phyloP scores from a whole-genome alignment of 202 grass and related monocot species.

The Schoenoplectus tabernaemontani region DNA sequence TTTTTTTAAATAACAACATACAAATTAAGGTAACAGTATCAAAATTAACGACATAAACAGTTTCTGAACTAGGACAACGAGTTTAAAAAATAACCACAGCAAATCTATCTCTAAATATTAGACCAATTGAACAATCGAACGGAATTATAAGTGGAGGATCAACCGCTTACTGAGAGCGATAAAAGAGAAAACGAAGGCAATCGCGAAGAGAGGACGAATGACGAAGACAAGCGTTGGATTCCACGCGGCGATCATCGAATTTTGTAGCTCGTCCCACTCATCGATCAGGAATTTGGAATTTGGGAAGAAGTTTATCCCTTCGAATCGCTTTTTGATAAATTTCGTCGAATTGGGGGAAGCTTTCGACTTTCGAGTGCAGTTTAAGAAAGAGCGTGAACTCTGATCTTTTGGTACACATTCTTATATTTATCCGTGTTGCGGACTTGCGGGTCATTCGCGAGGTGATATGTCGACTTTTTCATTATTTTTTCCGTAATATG shows the following conservation, averaged over 20 bases:
- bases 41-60: background rate
- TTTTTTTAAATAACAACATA: no score
- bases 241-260: constrained; percentile 1
- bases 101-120: background rate
- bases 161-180: constrained; percentile 54
- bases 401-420: no score
- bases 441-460: background rate
- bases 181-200: constrained; percentile 59
- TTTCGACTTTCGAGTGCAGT: background rate
- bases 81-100: background rate
- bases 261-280: background rate
- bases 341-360: background rate
- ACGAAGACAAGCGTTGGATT: constrained; percentile 42
- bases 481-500: no score
- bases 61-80: no score
- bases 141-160: background rate
- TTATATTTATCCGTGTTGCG: background rate
- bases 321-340: background rate
- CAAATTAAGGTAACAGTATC: background rate
- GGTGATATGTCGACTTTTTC: no score
- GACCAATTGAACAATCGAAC: background rate
- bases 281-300: background rate
- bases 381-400: background rate
- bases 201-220: constrained; percentile 59
- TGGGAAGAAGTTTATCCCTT: background rate